Conservation (phyloP, 768 basidiomycete species). For the Candolleomyces eurysporus region DNA sequence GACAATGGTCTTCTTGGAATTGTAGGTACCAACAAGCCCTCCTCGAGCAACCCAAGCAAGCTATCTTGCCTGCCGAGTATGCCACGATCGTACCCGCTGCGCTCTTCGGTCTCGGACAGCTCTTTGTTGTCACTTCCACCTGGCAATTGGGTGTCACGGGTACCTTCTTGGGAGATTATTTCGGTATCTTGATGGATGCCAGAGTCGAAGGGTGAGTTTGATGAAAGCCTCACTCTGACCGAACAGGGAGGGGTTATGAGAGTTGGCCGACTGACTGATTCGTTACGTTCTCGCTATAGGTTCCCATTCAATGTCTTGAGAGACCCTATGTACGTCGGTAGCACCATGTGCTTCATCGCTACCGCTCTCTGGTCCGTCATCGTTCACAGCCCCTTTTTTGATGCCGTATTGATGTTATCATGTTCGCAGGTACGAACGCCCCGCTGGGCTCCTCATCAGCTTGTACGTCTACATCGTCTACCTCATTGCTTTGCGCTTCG, state of each 20-base stretch:
- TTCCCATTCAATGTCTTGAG: constrained; percentile 95
- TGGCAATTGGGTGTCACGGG: constrained; percentile 92
- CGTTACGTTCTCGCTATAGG: constrained; percentile 19
- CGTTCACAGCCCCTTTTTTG: background rate
- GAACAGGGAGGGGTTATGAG: background rate
- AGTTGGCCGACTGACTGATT: background rate
- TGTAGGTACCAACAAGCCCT: constrained; percentile 75
- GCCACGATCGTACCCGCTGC: constrained; percentile 56
- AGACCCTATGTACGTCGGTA: constrained; percentile 98
- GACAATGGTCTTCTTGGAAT: background rate
- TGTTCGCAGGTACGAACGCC: constrained; percentile 70
- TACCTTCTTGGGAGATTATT: constrained; percentile 86
- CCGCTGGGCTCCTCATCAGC: constrained; percentile 79
- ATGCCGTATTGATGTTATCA: background rate
- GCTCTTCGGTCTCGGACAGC: constrained; percentile 72
- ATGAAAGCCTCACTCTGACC: background rate
- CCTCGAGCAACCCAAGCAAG: constrained; percentile 65
- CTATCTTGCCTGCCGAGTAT: constrained; percentile 65
- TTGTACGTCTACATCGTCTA: constrained; percentile 84
- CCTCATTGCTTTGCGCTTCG: constrained; percentile 77
- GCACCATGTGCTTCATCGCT: constrained; percentile 85
- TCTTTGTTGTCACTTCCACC: constrained; percentile 85
- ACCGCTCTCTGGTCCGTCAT: constrained; percentile 77
- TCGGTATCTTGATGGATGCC: constrained; percentile 83
- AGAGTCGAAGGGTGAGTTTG: constrained; percentile 70